These are phyloP conservation scores for Leccinum uliginosum DNA, from an alignment of 768 basidiomycete genomes.

Conservation along the genomic window DNA sequence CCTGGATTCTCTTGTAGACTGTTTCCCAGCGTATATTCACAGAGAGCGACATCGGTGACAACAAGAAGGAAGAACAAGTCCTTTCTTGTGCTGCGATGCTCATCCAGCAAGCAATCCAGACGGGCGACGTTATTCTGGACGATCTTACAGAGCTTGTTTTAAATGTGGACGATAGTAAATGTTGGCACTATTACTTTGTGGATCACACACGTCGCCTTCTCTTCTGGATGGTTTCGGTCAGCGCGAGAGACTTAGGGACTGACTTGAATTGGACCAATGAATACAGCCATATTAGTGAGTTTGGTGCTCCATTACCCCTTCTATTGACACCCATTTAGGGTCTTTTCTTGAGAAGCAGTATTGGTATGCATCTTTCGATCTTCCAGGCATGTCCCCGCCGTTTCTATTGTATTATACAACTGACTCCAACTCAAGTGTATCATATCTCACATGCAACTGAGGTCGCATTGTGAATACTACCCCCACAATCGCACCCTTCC, in stretches of 20 bases:
- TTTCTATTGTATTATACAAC: background rate
- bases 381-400: background rate
- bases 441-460: background rate
- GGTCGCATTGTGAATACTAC: conserved; percentile 18
- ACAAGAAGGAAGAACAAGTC: background rate
- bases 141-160: conserved; percentile 10
- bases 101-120: background rate
- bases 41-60: conserved; percentile 5
- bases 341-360: conserved; percentile 1
- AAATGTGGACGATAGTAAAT: background rate
- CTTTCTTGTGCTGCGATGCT: conserved; percentile 4
- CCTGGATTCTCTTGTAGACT: background rate
- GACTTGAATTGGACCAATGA: conserved; percentile 7
- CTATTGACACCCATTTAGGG: conserved; percentile 4
- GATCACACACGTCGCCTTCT: conserved; percentile 15
- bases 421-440: background rate
- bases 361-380: conserved; percentile 3
- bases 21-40: conserved; percentile 14
- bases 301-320: background rate
- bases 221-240: conserved; percentile 12
- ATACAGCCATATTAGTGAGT: background rate
- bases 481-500: conserved; percentile 4
- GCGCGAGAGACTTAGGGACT: background rate
- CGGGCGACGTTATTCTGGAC: background rate
- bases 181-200: conserved; percentile 16